Percentiles rank a stretch among this genome's conserved stretches.
These are phyloP conservation scores for Musa itinerans DNA, from an alignment of 176 grass and related monocot genomes.

Conservation along the genomic window DNA sequence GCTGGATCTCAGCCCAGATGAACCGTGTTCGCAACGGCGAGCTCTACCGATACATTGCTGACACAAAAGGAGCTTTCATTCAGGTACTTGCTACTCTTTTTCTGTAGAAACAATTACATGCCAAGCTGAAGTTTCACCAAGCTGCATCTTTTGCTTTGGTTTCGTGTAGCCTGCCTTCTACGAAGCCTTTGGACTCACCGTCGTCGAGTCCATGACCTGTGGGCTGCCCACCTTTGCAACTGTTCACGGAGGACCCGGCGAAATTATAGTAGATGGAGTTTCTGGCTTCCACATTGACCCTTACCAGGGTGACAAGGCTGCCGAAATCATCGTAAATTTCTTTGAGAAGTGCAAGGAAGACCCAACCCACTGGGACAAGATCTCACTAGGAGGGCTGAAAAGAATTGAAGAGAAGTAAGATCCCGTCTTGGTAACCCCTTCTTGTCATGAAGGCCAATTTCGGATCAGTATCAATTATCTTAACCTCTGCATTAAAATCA, in stretches of 20 bases:
- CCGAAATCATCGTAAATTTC: constrained; percentile 75
- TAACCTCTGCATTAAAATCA: background rate
- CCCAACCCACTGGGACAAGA: constrained; percentile 59
- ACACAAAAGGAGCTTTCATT: constrained; percentile 81
- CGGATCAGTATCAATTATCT: background rate
- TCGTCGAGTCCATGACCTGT: constrained; percentile 91
- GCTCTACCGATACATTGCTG: constrained; percentile 89
- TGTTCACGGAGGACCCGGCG: constrained; percentile 71
- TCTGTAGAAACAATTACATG: background rate
- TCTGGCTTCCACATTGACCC: constrained; percentile 98
- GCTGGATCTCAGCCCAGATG: constrained; percentile 99
- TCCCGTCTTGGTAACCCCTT: background rate
- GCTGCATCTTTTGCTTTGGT: background rate
- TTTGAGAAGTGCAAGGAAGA: constrained; percentile 74
- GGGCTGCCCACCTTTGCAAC: constrained; percentile 94
- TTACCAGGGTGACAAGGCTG: constrained; percentile 88
- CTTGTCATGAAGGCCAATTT: background rate
- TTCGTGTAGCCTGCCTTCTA: constrained; percentile 75
- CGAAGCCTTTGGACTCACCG: constrained; percentile 93
- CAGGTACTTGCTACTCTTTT: constrained; percentile 38
- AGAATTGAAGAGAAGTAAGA: constrained; percentile 97
- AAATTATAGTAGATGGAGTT: constrained; percentile 86
- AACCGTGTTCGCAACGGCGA: constrained; percentile 96
- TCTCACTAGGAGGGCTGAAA: constrained; percentile 64
- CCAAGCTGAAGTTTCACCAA: background rate